A percentile compares a stretch with the other conserved stretches of the same genome.
Conservation (phyloP, 192 early-diverging fungal genomes). For the Coemansia sp. region DNA sequence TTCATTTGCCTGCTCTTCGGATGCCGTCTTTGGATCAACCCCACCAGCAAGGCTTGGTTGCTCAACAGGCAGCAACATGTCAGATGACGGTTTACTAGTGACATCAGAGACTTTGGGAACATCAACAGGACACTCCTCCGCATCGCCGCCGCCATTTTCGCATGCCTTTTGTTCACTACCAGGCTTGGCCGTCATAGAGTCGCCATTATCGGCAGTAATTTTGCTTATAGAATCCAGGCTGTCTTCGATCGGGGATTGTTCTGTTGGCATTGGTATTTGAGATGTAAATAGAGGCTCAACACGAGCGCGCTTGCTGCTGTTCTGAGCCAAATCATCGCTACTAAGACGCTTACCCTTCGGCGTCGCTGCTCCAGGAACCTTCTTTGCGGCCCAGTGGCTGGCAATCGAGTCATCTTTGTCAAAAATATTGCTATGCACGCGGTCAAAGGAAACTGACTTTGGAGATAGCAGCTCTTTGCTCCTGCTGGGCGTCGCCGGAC, state of each 20-base stretch:
- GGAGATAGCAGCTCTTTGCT: not conserved
- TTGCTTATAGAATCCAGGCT: constrained; percentile 1
- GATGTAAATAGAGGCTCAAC: constrained; percentile 37
- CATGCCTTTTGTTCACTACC: too few species aligned
- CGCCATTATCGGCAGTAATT: too few species aligned
- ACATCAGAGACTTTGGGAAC: too few species aligned
- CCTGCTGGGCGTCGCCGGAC: constrained; percentile 17
- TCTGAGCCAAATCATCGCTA: constrained; percentile 1
- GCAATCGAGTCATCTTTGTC: constrained; percentile 40
- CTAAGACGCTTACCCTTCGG: constrained; percentile 40
- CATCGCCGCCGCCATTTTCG: too few species aligned
- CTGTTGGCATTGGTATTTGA: constrained; percentile 16
- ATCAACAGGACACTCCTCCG: too few species aligned
- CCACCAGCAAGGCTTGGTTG: not conserved
- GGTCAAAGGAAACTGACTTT: constrained; percentile 34
- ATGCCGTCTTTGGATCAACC: too few species aligned
- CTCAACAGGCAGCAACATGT: not conserved
- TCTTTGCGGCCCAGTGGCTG: constrained; percentile 49
- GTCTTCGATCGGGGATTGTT: constrained; percentile 14
- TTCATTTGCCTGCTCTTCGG: too few species aligned
- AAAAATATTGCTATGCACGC: constrained; percentile 46
- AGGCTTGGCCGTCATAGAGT: too few species aligned
- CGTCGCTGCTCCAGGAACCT: constrained; percentile 21
- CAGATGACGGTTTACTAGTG: too few species aligned
- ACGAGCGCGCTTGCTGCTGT: constrained; percentile 40